Base-by-base conservation (phyloP, 1,284 basidiomycete genomes). In the Schizopora paradoxa region DNA sequence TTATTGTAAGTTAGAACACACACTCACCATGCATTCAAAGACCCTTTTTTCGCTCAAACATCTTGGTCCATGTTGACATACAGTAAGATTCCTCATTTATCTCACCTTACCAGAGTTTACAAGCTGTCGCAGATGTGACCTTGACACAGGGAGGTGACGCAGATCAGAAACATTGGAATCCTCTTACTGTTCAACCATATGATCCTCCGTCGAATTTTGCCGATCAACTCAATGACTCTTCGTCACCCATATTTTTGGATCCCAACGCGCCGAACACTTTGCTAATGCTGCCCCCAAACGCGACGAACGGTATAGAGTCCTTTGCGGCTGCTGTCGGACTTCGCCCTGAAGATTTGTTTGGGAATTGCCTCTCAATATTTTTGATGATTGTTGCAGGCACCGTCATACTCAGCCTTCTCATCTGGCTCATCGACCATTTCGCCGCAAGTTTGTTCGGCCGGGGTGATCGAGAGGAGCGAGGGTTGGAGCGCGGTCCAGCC, bases 31-130 rank as follows among this genome's bases (percentile, higher is more conserved):
- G 16, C 40, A 38, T 45, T 41, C 49, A 40, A 48, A 92, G 91
- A 96, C 65, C 90, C 93, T 11, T 71, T 95, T 38, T 72, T 95
- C 32, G 77, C 84, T 4, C 85, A 89, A 60, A 84, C 88, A 4
- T 82, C 90, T 0, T 97, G 92, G 92, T 78, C 91, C 13, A 86
- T 82, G 19, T 74, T 97, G 41, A 69, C 83, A 29, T 93, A 89
- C 67, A 95, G 89, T 89, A 61, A 63, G 86, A 69, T n/a, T 51
- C 25, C 27, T 36, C 45, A 41, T 19, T 41, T 31, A 21, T 37
- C 27, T 48, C 11, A 28, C 8, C 38, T 36, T 36, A 18, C 22
- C 37, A 25, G 34, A n/a, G 28, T 41, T 52, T 25, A 52, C 40
- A 47, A 37, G 40, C 40, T 53, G 28, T 45, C 14, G n/a, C 57